Evolutionary conservation across 208 protist species (phyloP), one percentile per base, ranked within the genome.

Genomic region (Acanthamoeba lenticulata): DNA sequence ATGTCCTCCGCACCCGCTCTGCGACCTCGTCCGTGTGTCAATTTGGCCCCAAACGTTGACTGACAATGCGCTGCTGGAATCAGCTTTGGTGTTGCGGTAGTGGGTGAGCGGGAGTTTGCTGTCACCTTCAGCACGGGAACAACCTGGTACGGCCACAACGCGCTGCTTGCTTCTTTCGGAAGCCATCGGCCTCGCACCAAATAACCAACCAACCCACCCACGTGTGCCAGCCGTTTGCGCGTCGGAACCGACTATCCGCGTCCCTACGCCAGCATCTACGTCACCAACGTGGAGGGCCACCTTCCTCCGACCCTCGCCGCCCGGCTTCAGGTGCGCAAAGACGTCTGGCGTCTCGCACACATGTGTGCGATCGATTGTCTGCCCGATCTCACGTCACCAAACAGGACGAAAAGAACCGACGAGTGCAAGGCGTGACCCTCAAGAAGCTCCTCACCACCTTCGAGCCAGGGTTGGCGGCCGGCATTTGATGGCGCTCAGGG

Each of bases 401-500:
- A 19, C 65, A 85, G 74, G 74, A 85, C 27, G 74, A 85, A 6
- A 85, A 85, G 74, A 85, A 85, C 17, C 74, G 74, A 55, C 74
- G 74, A 85, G 74, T 85, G 27, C 9, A 29, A n/a, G 74, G 74
- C 11, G 42, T 85, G 74, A 34, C 42, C 42, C 17, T 85, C 44
- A 85, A 85, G 74, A 85, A 85, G 44, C 74, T 85, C 9, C 74
- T 85, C 74, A 85, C 47, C 40, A 85, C 74, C 38, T 36, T 85
- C 42, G 74, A 85, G 74, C 38, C 21, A 21, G 13, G 21, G 13
- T n/a, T 85, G 42, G 7, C 2, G 74, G 36, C 74, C 74, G 38
- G 55, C 24, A 9, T n/a, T n/a, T 65, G 57, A 65, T 34, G 4
- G 27, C 57, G 1, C 1, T 4, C 27, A n/a, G 4, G 6, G 24